Evolutionary conservation across 257 asterid species (phyloP), one percentile per base, ranked within the genome.

Genomic region (Penstemon eatonii): DNA sequence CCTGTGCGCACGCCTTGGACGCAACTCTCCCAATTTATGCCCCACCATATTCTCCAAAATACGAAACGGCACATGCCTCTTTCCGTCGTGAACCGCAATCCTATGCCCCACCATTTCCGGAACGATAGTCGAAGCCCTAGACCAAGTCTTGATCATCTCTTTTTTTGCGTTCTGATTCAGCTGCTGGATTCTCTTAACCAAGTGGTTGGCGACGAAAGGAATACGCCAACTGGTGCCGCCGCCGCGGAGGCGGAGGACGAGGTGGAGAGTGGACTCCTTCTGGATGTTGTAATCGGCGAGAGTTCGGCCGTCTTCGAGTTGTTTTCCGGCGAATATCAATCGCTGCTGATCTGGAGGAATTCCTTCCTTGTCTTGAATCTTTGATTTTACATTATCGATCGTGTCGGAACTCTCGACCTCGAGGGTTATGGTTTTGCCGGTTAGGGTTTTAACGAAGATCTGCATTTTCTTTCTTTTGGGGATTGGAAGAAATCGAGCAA

Each of bases 81-180:
- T 79, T 58, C 89, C 89, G 55, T 84, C 78, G 77, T 84, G 19
- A 9, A 84, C 87, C 8, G 89, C 82, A 46, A 84, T 69, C 71
- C 84, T 72, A 43, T 75, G 85, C 40, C 89, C 89, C 68, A 84
- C 89, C 89, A 84, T 84, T 3, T 81, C 85, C 6, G 87, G 87
- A 38, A 84, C 64, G 3, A 84, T 84, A 7, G 87, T 84, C 15
- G 87, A 84, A 44, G 41, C 79, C 68, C 89, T 70, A 8, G 89
- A 81, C 89, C 89, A 84, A 46, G 89, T 84, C 81, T 84, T 84
- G 19, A 84, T 73, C 67, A 79, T 12, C 6, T 84, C 85, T 57
- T 81, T 78, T 64, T 53, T 60, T 3, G 73, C 68, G 2, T 11
- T 71, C 73, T 56, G 68, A 33, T 73, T 75, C 44, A 81, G 44